Evolutionary conservation across 495 filamentous ascomycete species (phyloP).

Genomic region (Tuber magnatum): DNA sequence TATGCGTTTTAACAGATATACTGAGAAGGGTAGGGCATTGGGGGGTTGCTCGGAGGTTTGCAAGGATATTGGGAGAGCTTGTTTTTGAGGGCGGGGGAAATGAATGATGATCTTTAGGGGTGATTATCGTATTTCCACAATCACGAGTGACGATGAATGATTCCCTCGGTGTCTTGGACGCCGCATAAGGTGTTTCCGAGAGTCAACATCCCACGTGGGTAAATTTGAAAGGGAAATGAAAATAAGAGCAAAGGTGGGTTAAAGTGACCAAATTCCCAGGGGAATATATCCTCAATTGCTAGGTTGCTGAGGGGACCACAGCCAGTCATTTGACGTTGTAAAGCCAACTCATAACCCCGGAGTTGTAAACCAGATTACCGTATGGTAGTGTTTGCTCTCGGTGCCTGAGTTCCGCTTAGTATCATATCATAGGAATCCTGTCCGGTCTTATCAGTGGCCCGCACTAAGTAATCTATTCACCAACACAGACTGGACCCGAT

Average conservation of each 20-base stretch:
- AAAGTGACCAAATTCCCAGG: not conserved
- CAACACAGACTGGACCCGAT: not conserved
- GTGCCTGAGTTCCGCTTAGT: not conserved
- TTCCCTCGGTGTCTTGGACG: not conserved
- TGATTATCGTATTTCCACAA: not conserved
- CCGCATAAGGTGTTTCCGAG: not conserved
- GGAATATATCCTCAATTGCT: not conserved
- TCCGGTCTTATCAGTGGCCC: not conserved
- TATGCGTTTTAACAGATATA: constrained; percentile 8
- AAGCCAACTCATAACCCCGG: not conserved
- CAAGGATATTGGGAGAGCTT: constrained; percentile 8
- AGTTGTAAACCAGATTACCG: not conserved
- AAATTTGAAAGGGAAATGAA: not conserved
- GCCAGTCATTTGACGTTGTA: not conserved
- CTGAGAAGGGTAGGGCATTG: constrained; percentile 11
- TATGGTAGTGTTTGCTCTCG: not conserved
- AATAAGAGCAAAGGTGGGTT: not conserved
- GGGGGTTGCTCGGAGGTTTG: constrained; percentile 11
- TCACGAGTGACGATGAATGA: not conserved
- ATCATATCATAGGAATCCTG: not conserved
- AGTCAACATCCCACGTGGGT: not conserved
- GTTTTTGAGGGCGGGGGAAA: constrained; percentile 6
- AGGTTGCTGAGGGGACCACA: not conserved
- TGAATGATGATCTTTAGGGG: not conserved
- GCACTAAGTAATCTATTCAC: not conserved